Conservation (phyloP, 1,139 yeast species). For the Pneumocystis wakefieldiae region DNA sequence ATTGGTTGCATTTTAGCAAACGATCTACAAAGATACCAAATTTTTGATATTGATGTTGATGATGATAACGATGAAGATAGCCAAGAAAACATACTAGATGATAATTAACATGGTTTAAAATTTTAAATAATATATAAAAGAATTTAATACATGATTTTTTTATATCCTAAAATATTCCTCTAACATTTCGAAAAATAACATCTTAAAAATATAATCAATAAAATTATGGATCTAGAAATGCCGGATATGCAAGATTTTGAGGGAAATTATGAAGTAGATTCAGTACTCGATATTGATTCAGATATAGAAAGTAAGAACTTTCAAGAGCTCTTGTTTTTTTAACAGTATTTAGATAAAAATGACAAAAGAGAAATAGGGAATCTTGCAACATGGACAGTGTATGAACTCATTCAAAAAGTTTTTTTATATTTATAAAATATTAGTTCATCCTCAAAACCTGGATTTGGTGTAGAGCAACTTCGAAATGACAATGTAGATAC, state of each 20-base stretch:
- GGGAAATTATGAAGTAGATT: not conserved
- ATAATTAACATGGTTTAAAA: not conserved
- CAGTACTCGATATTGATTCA: not conserved
- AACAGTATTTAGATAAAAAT: not conserved
- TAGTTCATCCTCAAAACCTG: constrained; percentile 48
- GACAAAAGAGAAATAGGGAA: constrained; percentile 48
- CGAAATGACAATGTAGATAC: constrained; percentile 51
- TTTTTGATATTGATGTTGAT: constrained; percentile 17
- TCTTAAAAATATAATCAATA: not conserved
- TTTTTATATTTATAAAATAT: not conserved
- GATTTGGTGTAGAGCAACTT: constrained; percentile 54
- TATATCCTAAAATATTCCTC: not conserved
- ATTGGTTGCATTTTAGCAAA: constrained; percentile 15
- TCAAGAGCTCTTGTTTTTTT: not conserved
- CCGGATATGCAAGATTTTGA: not conserved
- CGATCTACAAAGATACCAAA: constrained; percentile 15
- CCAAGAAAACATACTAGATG: not conserved
- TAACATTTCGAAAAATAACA: not conserved
- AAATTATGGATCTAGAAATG: not conserved
- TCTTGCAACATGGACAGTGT: constrained; percentile 72
- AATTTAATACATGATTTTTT: not conserved
- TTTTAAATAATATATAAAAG: not conserved
- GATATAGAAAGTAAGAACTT: not conserved
- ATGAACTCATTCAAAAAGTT: not conserved
- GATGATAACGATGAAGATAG: constrained; percentile 9